These are phyloP conservation scores for Penicillium angulare DNA, from an alignment of 495 filamentous ascomycete species.

Conservation along the genomic window DNA sequence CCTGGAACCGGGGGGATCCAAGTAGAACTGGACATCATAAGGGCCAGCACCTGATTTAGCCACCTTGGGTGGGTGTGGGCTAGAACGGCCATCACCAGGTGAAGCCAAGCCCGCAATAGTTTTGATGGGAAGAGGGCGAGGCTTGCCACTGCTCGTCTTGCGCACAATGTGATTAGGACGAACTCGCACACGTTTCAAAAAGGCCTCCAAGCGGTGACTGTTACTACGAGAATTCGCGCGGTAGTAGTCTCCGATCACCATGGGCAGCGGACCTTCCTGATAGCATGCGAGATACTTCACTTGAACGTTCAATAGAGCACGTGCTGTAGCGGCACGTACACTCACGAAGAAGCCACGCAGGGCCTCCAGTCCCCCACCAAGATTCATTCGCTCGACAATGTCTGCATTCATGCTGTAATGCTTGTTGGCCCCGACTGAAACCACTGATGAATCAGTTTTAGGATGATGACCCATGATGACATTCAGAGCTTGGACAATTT, in stretches of 20 bases:
- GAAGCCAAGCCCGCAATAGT: slow-evolving; percentile 48
- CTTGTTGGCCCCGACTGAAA: slow-evolving; percentile 39
- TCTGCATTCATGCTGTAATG: slow-evolving; percentile 32
- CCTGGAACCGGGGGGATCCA: slow-evolving; percentile 21
- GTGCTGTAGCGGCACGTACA: slow-evolving; percentile 61
- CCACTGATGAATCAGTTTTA: slow-evolving; percentile 30
- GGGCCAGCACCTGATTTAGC: slow-evolving; percentile 37
- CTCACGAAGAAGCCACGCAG: slow-evolving; percentile 68
- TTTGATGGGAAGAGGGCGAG: slow-evolving; percentile 36
- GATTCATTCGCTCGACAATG: slow-evolving; percentile 27
- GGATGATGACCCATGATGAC: slow-evolving; percentile 47
- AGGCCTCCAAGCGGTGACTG: slow-evolving; percentile 32
- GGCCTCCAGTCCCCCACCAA: slow-evolving; percentile 44
- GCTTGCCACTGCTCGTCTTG: slow-evolving; percentile 35
- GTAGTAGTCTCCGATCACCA: slow-evolving; percentile 23
- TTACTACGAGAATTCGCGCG: slow-evolving; percentile 2
- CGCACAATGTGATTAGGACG: slow-evolving; percentile 34
- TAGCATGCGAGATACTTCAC: slow-evolving; percentile 47
- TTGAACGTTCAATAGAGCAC: slow-evolving; percentile 61
- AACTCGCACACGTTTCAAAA: slow-evolving; percentile 48
- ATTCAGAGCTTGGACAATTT: slow-evolving; percentile 52
- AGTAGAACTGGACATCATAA: slow-evolving; percentile 46
- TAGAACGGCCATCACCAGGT: slow-evolving; percentile 31
- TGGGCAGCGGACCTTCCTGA: slow-evolving; percentile 28
- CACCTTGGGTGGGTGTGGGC: slow-evolving; percentile 33